A percentile compares a stretch with the other conserved stretches of the same genome.
Evolutionary conservation across 1,284 basidiomycete species (phyloP).

Genomic region (Ustilago cynodontis): DNA sequence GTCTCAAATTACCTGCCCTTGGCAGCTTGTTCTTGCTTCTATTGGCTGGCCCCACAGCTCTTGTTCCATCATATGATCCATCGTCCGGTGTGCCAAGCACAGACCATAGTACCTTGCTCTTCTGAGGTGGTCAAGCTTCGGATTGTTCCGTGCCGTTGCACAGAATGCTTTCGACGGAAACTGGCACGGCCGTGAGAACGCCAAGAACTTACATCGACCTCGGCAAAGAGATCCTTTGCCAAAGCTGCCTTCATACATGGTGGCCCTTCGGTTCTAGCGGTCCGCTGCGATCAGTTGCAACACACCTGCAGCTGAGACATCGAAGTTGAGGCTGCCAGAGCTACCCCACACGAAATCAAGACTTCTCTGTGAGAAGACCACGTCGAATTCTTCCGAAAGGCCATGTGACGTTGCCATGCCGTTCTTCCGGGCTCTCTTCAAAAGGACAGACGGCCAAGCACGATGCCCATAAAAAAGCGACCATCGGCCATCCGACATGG

Average conservation of each 20-base stretch:
- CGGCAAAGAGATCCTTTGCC: no score
- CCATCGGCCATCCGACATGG: background rate
- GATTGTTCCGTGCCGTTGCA: no score
- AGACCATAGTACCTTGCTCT: no score
- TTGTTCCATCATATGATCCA: background rate
- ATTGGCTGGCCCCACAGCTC: background rate
- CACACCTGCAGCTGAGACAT: background rate
- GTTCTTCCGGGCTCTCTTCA: background rate
- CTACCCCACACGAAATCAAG: background rate
- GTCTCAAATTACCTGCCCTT: constrained; percentile 3
- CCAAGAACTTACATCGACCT: background rate
- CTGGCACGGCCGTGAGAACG: constrained; percentile 7
- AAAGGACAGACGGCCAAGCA: no score
- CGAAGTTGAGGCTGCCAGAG: background rate
- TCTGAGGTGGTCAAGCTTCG: no score
- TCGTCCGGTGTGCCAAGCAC: no score
- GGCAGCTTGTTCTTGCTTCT: background rate
- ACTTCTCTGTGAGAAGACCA: background rate
- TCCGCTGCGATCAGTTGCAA: background rate
- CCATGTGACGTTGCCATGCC: background rate
- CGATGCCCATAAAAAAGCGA: background rate
- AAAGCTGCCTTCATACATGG: no score
- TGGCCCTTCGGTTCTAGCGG: background rate
- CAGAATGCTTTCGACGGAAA: no score
- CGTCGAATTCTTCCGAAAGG: constrained; percentile 1